Evolutionary conservation across 2,329 filamentous ascomycete species (phyloP).

Genomic region (Calonectria multiphialidica): DNA sequence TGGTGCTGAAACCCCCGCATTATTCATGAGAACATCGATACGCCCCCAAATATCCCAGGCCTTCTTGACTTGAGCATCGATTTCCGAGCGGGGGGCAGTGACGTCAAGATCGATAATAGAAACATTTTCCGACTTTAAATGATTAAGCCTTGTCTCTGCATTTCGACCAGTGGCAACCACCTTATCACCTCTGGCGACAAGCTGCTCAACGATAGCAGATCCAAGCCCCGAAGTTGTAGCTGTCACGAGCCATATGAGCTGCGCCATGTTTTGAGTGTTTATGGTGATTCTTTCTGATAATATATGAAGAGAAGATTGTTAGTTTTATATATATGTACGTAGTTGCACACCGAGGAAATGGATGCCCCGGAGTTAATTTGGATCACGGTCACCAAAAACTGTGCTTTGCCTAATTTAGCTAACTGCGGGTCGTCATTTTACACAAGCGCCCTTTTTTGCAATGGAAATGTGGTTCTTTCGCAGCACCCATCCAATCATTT

Average conservation of each 20-base stretch:
- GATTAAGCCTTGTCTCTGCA: constrained; percentile 38
- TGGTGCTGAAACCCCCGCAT: constrained; percentile 47
- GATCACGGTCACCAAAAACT: not conserved
- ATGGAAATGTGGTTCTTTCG: not conserved
- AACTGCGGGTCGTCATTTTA: not conserved
- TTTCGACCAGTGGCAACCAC: constrained; percentile 47
- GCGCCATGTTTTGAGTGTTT: not conserved
- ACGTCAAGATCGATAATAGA: constrained; percentile 49
- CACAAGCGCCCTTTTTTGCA: not conserved
- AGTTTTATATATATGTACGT: not conserved
- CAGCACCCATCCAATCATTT: not conserved
- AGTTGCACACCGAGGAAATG: too few species aligned
- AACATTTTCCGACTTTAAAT: constrained; percentile 40
- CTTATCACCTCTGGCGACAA: constrained; percentile 44
- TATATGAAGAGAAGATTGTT: not conserved
- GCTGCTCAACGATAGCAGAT: constrained; percentile 32
- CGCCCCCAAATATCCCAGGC: constrained; percentile 47
- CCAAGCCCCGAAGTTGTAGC: constrained; percentile 50
- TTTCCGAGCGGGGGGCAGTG: constrained; percentile 26
- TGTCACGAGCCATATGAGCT: constrained; percentile 50
- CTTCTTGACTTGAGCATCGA: constrained; percentile 37
- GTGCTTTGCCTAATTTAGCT: not conserved
- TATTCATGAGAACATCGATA: constrained; percentile 51
- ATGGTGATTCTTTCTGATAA: not conserved
- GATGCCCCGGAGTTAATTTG: not conserved